These are phyloP conservation scores for Geum urbanum DNA, from an alignment of 306 rosid genomes.

Conservation along the genomic window DNA sequence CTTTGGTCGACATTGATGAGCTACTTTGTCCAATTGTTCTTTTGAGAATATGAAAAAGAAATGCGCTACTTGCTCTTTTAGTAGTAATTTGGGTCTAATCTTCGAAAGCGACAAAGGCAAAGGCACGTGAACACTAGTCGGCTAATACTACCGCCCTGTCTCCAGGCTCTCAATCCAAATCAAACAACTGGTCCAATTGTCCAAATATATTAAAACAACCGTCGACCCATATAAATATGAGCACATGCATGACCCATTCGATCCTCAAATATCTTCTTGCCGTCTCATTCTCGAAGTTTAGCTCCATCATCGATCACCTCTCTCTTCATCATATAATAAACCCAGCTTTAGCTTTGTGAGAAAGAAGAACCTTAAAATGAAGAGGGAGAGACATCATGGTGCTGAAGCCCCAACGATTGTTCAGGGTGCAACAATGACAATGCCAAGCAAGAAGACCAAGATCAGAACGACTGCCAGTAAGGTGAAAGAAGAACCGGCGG, in stretches of 20 bases:
- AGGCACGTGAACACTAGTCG: conserved; percentile 18
- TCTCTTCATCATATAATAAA: background rate
- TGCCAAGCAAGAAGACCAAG: conserved; percentile 41
- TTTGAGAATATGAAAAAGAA: background rate
- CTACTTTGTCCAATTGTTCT: conserved; percentile 3
- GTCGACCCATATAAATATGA: background rate
- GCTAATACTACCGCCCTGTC: background rate
- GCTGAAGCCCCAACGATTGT: conserved; percentile 26
- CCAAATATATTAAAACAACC: background rate
- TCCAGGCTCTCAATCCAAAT: background rate
- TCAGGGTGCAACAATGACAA: conserved; percentile 24
- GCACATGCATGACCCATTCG: background rate
- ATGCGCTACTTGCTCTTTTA: background rate
- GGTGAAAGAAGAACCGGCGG: conserved; percentile 15
- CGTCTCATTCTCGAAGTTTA: conserved; percentile 11
- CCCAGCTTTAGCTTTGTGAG: background rate
- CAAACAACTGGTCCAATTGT: conserved; percentile 1
- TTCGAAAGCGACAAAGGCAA: conserved; percentile 6
- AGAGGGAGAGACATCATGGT: conserved; percentile 42
- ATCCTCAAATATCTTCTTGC: conserved; percentile 1
- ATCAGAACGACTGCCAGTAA: conserved; percentile 19
- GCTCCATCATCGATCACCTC: background rate
- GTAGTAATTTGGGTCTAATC: background rate
- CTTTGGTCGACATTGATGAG: background rate
- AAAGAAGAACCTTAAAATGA: conserved; percentile 12